Percentiles rank a stretch among this genome's conserved stretches.
phyloP scores from a whole-genome alignment of 306 rosid genomes.

The Mimosa pudica region DNA sequence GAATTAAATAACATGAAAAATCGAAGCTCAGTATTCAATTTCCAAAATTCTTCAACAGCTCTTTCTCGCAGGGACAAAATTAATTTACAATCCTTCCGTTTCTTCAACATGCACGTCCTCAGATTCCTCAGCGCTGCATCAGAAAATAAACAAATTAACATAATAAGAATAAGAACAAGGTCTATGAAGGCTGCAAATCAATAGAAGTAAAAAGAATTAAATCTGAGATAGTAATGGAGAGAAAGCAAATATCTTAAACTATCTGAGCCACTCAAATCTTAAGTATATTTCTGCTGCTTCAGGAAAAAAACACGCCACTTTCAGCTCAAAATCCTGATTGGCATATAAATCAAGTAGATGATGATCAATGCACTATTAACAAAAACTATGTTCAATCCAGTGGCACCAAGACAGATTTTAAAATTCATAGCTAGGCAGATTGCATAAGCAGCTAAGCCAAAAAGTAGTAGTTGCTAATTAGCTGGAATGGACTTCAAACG shows the following conservation, averaged over 20 bases:
- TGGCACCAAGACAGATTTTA: conserved; percentile 11
- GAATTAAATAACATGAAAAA: conserved; percentile 37
- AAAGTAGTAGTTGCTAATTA: not conserved
- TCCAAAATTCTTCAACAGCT: conserved; percentile 34
- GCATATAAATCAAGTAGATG: not conserved
- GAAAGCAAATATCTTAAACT: not conserved
- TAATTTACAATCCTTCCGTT: conserved; percentile 46
- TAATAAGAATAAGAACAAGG: conserved; percentile 16
- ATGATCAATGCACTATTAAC: not conserved
- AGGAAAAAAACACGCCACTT: conserved; percentile 6
- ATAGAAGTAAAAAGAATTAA: conserved; percentile 13
- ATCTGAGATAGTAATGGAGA: not conserved
- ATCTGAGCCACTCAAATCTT: conserved; percentile 12
- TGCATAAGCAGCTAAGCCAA: not conserved
- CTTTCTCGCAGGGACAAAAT: conserved; percentile 30
- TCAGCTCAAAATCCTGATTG: not conserved
- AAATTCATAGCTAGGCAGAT: conserved; percentile 5
- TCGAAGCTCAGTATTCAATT: conserved; percentile 17
- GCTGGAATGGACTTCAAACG: not conserved
- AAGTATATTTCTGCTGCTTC: conserved; percentile 4
- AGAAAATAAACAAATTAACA: conserved; percentile 23
- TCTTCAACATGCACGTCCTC: conserved; percentile 59
- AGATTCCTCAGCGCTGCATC: conserved; percentile 70
- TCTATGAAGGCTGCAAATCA: not conserved
- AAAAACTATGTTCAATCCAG: conserved; percentile 16